Evolutionary conservation across 805 yeast species (phyloP), one percentile per base, ranked within the genome.

Genomic region (Hagleromyces aurorensis): DNA sequence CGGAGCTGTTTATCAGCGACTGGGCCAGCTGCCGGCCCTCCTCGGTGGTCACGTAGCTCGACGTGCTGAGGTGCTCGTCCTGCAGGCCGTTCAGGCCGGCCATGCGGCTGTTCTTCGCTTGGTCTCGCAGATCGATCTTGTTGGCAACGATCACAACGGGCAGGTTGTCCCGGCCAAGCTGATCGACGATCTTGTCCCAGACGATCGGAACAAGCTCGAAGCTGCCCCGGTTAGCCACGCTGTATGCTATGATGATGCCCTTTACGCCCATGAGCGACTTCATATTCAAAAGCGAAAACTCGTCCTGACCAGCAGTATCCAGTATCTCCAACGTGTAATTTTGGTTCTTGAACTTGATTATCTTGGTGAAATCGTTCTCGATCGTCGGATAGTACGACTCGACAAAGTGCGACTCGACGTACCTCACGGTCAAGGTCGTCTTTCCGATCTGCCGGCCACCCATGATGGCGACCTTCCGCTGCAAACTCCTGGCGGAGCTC

Each of bases 261-360:
- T 83, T 91, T 19, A 81, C 75, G 11, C 87, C 91, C 26, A 80
- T 78, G 27, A 83, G 60, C 32, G 81, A 78, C 44, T 81, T 80
- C 55, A 81, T 84, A 46, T 75, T 81, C 57, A 86, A 70, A 40
- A 82, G 73, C 27, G 84, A 72, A 52, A 78, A 82, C 61, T 85
- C 94, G 56, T 85, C 95, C 61, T 84, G 93, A 6, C 96, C 96
- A 1, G 95, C 94, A 0, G 96, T 86, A 50, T 86, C 96, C 37
- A 85, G 62, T 31, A 86, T 81, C 53, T 85, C 95, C 15, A 87
- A 72, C 30, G 77, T 76, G 52, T 80, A 86, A 31, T 78, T 82
- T 43, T 75, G 78, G 38, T 79, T 80, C 37, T 79, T 72, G 54
- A 78, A 72, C 35, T 65, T 67, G 48, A 85, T 67, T 19, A 68